These are phyloP conservation scores for Ophiocordyceps camponoti-saundersi DNA, from an alignment of 2,329 filamentous ascomycete genomes.

Conservation along the genomic window DNA sequence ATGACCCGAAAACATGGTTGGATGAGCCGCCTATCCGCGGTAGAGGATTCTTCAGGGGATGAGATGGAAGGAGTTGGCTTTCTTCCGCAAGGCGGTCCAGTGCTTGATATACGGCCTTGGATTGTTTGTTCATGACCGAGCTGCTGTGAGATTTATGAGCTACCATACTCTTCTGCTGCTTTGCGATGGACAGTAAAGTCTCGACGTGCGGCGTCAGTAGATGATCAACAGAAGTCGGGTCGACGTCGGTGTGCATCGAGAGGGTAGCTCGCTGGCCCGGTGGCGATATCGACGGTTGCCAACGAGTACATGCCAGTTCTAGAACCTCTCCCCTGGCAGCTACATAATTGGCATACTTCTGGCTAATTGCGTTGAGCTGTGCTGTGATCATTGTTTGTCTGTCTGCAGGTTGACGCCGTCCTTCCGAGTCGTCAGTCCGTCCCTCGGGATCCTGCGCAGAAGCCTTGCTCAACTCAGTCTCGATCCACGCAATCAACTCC, in stretches of 20 bases:
- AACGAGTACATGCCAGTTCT: slow-evolving; percentile 16
- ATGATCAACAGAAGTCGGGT: slow-evolving; percentile 14
- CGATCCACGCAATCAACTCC: slow-evolving; percentile 49
- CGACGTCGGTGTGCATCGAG: slow-evolving; percentile 2
- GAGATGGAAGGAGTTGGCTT: slow-evolving; percentile 39
- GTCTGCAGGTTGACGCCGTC: slow-evolving; percentile 5
- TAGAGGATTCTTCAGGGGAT: slow-evolving; percentile 23
- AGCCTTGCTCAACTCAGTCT: slow-evolving; percentile 40
- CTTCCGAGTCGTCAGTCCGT: slow-evolving; percentile 3
- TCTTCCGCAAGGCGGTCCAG: slow-evolving; percentile 41
- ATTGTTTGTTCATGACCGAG: slow-evolving; percentile 29
- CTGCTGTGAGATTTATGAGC: slow-evolving; percentile 42
- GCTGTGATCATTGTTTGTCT: slow-evolving; percentile 16
- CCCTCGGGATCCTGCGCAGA: slow-evolving; percentile 15
- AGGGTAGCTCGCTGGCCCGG: slow-evolving; percentile 4
- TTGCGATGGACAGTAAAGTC: slow-evolving; percentile 32
- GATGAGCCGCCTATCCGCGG: slow-evolving; percentile 23
- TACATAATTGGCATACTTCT: slow-evolving; percentile 37
- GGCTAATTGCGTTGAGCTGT: slow-evolving; percentile 29
- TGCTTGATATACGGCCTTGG: slow-evolving; percentile 29
- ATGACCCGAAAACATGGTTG: slow-evolving; percentile 21
- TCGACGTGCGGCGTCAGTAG: slow-evolving; percentile 40
- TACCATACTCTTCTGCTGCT: slow-evolving; percentile 38
- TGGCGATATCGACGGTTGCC: slow-evolving; percentile 11
- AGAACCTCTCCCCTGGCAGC: slow-evolving; percentile 30